Evolutionary conservation across 2,329 filamentous ascomycete genomes (phyloP).

Genomic region (Claviceps maximensis): DNA sequence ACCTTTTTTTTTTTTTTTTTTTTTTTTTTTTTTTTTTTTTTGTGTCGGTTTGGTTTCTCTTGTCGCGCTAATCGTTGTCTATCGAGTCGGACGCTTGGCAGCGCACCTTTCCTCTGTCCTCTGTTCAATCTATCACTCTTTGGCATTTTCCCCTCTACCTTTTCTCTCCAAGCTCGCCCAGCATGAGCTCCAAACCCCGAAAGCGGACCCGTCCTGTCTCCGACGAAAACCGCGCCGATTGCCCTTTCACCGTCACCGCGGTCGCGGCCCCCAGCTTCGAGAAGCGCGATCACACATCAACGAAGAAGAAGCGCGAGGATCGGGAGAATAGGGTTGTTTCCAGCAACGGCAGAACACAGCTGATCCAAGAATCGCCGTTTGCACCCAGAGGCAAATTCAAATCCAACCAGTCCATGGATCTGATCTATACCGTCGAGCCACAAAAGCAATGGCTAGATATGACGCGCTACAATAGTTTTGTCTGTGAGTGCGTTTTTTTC

Average conservation of each 20-base stretch:
- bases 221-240: constrained; percentile 42
- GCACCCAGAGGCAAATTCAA: constrained; percentile 41
- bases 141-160: neutral
- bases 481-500: constrained; percentile 30
- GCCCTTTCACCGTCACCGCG: constrained; percentile 34
- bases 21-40: neutral
- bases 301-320: constrained; percentile 34
- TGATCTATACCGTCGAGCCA: constrained; percentile 41
- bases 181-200: constrained; percentile 22
- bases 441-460: constrained; percentile 42
- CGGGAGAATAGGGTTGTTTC: constrained; percentile 23
- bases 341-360: constrained; percentile 26
- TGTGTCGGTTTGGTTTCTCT: neutral
- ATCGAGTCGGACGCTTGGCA: constrained; percentile 2
- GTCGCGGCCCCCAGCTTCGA: constrained; percentile 16
- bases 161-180: neutral
- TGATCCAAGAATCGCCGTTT: constrained; percentile 41
- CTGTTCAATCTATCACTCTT: neutral
- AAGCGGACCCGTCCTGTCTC: constrained; percentile 38
- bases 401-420: constrained; percentile 38
- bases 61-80: neutral
- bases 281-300: constrained; percentile 28
- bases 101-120: constrained; percentile 1
- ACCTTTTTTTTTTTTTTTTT: neutral
- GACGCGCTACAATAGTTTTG: constrained; percentile 49